A percentile compares a stretch with the other conserved stretches of the same genome.
phyloP scores from a whole-genome alignment of 2,329 filamentous ascomycete species.

The Alternaria arbusti region DNA sequence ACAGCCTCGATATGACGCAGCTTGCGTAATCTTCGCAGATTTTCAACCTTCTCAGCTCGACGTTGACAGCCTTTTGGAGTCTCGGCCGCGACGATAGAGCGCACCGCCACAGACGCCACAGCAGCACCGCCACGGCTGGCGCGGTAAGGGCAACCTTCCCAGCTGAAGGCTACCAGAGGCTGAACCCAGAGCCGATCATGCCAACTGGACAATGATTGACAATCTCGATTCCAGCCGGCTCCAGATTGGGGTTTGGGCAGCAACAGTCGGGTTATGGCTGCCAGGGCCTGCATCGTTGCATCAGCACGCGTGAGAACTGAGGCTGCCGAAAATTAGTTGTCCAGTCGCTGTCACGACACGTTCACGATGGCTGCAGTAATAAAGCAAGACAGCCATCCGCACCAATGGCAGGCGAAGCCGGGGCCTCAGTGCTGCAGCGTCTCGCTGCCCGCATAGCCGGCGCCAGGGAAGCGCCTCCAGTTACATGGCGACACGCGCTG shows the following conservation, averaged over 20 bases:
- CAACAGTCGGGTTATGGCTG: slow-evolving; percentile 24
- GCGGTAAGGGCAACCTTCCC: slow-evolving; percentile 4
- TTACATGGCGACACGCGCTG: slow-evolving; percentile 42
- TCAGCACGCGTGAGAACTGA: slow-evolving; percentile 31
- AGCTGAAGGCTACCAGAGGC: background rate
- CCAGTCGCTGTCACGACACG: slow-evolving; percentile 42
- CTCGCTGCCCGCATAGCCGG: slow-evolving; percentile 45
- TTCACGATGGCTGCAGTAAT: slow-evolving; percentile 34
- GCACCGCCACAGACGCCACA: slow-evolving; percentile 13
- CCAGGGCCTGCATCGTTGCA: slow-evolving; percentile 27
- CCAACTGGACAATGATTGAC: slow-evolving; percentile 10
- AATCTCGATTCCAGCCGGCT: background rate
- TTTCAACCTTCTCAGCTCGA: background rate
- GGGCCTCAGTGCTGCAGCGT: slow-evolving; percentile 25
- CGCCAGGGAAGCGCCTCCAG: slow-evolving; percentile 27
- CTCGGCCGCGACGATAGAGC: background rate
- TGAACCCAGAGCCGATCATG: slow-evolving; percentile 4
- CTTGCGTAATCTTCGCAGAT: background rate
- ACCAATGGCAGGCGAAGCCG: slow-evolving; percentile 8
- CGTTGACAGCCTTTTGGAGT: background rate
- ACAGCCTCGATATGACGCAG: background rate
- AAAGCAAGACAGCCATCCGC: slow-evolving; percentile 2
- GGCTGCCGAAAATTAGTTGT: slow-evolving; percentile 22
- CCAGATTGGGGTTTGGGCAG: slow-evolving; percentile 26
- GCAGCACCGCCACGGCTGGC: slow-evolving; percentile 2